Evolutionary conservation across 176 grass and related monocot species (phyloP), one percentile per base, ranked within the genome.

Genomic region (Aegilops sharonensis): DNA sequence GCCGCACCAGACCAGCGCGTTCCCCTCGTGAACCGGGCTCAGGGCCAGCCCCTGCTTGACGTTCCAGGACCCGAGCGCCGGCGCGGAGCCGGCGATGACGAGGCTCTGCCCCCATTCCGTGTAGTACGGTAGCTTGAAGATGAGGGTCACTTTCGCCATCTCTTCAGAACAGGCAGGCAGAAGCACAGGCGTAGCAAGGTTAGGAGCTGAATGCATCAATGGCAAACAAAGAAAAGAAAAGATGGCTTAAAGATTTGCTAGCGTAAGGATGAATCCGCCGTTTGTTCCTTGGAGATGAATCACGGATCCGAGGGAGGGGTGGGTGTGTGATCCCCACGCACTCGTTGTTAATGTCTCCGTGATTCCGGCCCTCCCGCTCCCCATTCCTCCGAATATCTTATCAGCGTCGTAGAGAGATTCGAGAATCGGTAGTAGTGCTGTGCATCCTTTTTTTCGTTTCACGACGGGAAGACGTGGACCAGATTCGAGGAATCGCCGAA

Each of bases 41-140:
- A 99, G 71, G 17, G 94, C 32, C n/a, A 97, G 9, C 15, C 90
- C 97, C 76, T 94, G 87, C 87, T 97, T 96, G 37, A 94, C 90
- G 78, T 93, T 94, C 94, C 97, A 94, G 6, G 92, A 96, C 15
- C 97, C 97, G 6, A 99, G 89, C 29, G 43, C 63, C 0, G 89
- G 85, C 8, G 91, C 89, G 1, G 94, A 99, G 81, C 97, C 97
- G 1, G 94, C 90, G 23, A 99, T 72, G 42, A 97, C 21, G 29
- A 99, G 89, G 48, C 84, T 93, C 83, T 96, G 92, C 2, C 97
- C 94, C 97, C 97, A 99, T 40, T 93, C 87, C 0, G 97, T 99
- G 79, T 91, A 99, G 71, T 99, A 94, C 4, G 94, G 94, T 15
- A 99, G 57, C 83, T 92, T 95, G 89, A 99, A 96, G 72, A 90